Percentiles rank a stretch among this genome's conserved stretches.
These are phyloP conservation scores for Fusarium graminum DNA, from an alignment of 2,329 filamentous ascomycete species.

Conservation along the genomic window DNA sequence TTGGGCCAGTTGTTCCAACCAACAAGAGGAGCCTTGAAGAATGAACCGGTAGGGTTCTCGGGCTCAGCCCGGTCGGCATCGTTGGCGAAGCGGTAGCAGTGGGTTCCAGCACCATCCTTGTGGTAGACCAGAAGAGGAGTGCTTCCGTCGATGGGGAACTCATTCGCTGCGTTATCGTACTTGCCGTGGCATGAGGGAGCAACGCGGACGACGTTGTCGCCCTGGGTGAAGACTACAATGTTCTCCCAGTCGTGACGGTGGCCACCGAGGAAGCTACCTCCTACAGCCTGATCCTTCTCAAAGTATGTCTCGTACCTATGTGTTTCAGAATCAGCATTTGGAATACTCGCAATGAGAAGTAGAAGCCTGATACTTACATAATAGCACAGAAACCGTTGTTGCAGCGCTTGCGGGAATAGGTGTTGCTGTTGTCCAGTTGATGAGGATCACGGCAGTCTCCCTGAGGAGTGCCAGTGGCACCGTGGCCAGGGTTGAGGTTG, in stretches of 20 bases:
- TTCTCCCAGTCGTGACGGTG: constrained; percentile 61
- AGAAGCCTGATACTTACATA: constrained; percentile 39
- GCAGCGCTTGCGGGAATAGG: constrained; percentile 51
- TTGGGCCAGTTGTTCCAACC: constrained; percentile 50
- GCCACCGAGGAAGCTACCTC: constrained; percentile 51
- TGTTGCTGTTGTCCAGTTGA: constrained; percentile 52
- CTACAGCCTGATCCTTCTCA: constrained; percentile 59
- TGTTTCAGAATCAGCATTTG: not conserved
- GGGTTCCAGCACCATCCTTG: constrained; percentile 49
- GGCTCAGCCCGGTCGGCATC: constrained; percentile 42
- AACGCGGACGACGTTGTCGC: constrained; percentile 45
- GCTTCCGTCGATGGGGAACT: constrained; percentile 39
- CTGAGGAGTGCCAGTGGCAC: constrained; percentile 48
- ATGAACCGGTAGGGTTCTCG: constrained; percentile 47
- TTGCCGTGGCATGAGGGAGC: constrained; percentile 49
- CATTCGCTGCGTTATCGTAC: constrained; percentile 44
- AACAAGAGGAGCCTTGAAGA: constrained; percentile 47
- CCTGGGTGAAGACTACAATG: constrained; percentile 52
- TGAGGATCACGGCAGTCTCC: constrained; percentile 50
- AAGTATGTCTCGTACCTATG: constrained; percentile 55
- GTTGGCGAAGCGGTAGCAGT: constrained; percentile 52
- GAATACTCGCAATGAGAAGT: rapidly evolving
- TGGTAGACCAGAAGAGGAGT: constrained; percentile 49
- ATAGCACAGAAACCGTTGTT: constrained; percentile 53
- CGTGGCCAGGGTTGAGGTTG: constrained; percentile 48